phyloP scores from a whole-genome alignment of 805 yeast species.

The Saturnispora serradocipensis region DNA sequence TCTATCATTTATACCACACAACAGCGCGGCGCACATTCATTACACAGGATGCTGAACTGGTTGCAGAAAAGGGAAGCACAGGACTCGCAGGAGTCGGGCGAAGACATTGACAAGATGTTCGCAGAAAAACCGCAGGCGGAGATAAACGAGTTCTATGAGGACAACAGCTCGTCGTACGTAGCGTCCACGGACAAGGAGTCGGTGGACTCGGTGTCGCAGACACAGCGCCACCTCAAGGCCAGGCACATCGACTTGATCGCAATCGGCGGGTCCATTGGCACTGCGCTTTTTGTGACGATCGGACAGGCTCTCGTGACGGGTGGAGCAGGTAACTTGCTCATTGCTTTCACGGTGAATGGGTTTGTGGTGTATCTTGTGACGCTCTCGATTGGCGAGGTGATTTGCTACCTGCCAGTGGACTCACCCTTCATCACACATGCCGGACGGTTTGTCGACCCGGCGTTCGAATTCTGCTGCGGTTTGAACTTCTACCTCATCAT shows the following conservation, averaged over 20 bases:
- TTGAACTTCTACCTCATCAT: slow-evolving; percentile 75
- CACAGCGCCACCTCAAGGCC: slow-evolving; percentile 42
- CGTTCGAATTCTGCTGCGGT: slow-evolving; percentile 66
- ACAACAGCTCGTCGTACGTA: background rate
- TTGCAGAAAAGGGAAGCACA: background rate
- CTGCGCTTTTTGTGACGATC: slow-evolving; percentile 68
- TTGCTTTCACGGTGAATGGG: slow-evolving; percentile 62
- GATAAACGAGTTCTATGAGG: background rate
- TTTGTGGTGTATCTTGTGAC: slow-evolving; percentile 60
- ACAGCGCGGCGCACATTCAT: no score
- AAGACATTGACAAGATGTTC: background rate
- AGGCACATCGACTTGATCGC: slow-evolving; percentile 75
- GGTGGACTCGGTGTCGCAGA: background rate
- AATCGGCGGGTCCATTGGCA: slow-evolving; percentile 77
- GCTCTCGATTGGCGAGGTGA: slow-evolving; percentile 69
- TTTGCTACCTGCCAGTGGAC: slow-evolving; percentile 62
- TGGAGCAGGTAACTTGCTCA: slow-evolving; percentile 61
- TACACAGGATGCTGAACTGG: background rate
- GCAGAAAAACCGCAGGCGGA: background rate
- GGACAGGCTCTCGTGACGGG: slow-evolving; percentile 55
- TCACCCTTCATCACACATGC: slow-evolving; percentile 73
- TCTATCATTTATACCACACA: no score
- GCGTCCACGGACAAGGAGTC: background rate
- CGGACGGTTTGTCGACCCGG: slow-evolving; percentile 67
- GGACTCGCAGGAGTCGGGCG: no score